These are phyloP conservation scores for Glonium stellatum DNA, from an alignment of 495 filamentous ascomycete species.

Conservation along the genomic window DNA sequence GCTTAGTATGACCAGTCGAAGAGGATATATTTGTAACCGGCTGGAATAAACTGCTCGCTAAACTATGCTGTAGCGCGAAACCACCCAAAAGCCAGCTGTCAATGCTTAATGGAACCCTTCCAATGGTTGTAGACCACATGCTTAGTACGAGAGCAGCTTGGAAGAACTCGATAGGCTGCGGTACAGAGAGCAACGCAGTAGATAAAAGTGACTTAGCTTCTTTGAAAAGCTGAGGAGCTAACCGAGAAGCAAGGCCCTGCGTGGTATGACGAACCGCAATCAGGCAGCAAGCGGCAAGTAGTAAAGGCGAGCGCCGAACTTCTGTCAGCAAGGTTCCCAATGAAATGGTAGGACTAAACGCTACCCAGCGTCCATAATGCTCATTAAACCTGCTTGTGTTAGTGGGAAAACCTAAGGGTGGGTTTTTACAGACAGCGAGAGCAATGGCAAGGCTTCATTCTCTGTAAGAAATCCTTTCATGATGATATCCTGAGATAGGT, in stretches of 20 bases:
- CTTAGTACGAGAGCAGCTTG: slow-evolving; percentile 41
- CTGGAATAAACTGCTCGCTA: slow-evolving; percentile 38
- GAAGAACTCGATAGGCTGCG: slow-evolving; percentile 43
- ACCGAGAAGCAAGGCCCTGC: slow-evolving; percentile 34
- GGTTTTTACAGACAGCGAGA: slow-evolving; percentile 7
- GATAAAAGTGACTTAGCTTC: slow-evolving; percentile 37
- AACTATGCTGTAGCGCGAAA: slow-evolving; percentile 41
- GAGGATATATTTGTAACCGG: slow-evolving; percentile 7
- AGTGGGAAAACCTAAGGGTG: neutral
- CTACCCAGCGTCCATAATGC: slow-evolving; percentile 43
- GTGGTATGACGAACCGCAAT: slow-evolving; percentile 43
- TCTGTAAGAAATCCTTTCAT: slow-evolving; percentile 6
- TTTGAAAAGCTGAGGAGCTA: slow-evolving; percentile 40
- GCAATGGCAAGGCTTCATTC: slow-evolving; percentile 25
- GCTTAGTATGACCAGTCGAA: slow-evolving; percentile 1
- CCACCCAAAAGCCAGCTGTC: slow-evolving; percentile 45
- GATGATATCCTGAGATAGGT: slow-evolving; percentile 35
- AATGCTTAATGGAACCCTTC: slow-evolving; percentile 42
- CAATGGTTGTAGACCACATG: slow-evolving; percentile 46
- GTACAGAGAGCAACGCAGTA: slow-evolving; percentile 33
- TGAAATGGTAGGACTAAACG: slow-evolving; percentile 33
- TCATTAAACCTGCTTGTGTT: slow-evolving; percentile 22
- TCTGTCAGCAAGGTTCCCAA: slow-evolving; percentile 27
- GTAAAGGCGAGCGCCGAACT: slow-evolving; percentile 37
- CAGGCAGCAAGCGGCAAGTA: slow-evolving; percentile 41